A percentile compares a stretch with the other conserved stretches of the same genome.
These are phyloP conservation scores for Penicillium italicum DNA, from an alignment of 2,329 filamentous ascomycete genomes.

Conservation along the genomic window DNA sequence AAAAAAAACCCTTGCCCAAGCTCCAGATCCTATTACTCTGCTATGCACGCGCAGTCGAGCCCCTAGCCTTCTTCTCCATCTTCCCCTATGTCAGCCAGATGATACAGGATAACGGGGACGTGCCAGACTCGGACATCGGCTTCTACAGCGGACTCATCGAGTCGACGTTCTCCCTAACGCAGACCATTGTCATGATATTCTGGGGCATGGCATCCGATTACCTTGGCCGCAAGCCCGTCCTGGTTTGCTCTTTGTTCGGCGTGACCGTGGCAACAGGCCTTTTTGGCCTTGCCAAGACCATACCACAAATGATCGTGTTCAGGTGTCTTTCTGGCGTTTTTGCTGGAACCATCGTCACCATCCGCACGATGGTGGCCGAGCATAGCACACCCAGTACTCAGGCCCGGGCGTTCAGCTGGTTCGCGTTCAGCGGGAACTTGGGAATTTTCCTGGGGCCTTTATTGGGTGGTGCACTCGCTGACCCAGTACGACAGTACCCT, in stretches of 20 bases:
- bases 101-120: slow-evolving; percentile 62
- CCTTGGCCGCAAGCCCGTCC: slow-evolving; percentile 67
- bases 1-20: slow-evolving; percentile 54
- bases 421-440: slow-evolving; percentile 70
- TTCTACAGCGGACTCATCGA: slow-evolving; percentile 76
- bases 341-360: slow-evolving; percentile 68
- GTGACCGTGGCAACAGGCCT: slow-evolving; percentile 58
- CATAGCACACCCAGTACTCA: slow-evolving; percentile 67
- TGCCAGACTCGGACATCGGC: slow-evolving; percentile 65
- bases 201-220: slow-evolving; percentile 69
- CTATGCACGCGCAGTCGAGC: slow-evolving; percentile 68
- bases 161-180: slow-evolving; percentile 67
- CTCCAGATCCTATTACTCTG: slow-evolving; percentile 70
- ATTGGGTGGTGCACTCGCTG: slow-evolving; percentile 61
- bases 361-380: slow-evolving; percentile 74
- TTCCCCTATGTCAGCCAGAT: slow-evolving; percentile 78
- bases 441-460: slow-evolving; percentile 71
- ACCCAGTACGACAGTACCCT: slow-evolving; percentile 64
- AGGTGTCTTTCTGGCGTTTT: slow-evolving; percentile 71
- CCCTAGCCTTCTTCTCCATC: slow-evolving; percentile 78
- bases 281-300: slow-evolving; percentile 63
- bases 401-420: slow-evolving; percentile 70
- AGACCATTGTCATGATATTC: slow-evolving; percentile 72
- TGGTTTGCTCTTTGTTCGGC: slow-evolving; percentile 64
- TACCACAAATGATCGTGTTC: slow-evolving; percentile 73